phyloP scores from a whole-genome alignment of 495 filamentous ascomycete species.

The Usnea hakonensis region DNA sequence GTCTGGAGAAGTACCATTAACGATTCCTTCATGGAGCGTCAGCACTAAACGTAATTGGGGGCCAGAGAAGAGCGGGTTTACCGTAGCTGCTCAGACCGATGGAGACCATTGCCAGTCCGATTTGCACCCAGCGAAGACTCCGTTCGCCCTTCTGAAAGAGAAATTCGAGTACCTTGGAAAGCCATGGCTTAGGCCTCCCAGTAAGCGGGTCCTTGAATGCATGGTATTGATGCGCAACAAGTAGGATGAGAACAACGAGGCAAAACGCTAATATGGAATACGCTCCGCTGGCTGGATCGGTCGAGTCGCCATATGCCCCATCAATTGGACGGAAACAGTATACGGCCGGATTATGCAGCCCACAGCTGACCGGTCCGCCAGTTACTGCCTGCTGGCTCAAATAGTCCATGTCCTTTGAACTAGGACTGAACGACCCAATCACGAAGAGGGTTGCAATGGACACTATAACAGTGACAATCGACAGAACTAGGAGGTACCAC shows the following conservation, averaged over 20 bases:
- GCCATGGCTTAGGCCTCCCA: background rate
- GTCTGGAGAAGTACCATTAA: too few relatives aligned
- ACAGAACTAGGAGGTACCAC: conserved; percentile 21
- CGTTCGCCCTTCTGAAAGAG: background rate
- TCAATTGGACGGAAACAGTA: background rate
- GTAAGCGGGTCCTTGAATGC: background rate
- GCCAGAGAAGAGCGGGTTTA: background rate
- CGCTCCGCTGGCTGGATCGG: background rate
- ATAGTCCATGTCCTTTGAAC: background rate
- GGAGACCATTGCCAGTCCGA: background rate
- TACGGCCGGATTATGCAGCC: background rate
- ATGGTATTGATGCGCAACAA: background rate
- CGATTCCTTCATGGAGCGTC: background rate
- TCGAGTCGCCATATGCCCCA: background rate
- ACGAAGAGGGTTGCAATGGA: conserved; percentile 17
- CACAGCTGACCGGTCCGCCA: conserved; percentile 6
- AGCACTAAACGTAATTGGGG: background rate
- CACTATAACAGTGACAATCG: conserved; percentile 7
- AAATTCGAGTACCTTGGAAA: background rate
- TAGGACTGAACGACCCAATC: conserved; percentile 8
- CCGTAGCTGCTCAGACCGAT: background rate
- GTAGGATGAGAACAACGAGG: background rate
- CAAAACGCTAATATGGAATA: background rate
- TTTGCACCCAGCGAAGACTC: background rate
- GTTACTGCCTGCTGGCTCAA: background rate